Evolutionary conservation across 495 filamentous ascomycete species (phyloP), one percentile per base, ranked within the genome.

Genomic region (Aspergillus wentii): DNA sequence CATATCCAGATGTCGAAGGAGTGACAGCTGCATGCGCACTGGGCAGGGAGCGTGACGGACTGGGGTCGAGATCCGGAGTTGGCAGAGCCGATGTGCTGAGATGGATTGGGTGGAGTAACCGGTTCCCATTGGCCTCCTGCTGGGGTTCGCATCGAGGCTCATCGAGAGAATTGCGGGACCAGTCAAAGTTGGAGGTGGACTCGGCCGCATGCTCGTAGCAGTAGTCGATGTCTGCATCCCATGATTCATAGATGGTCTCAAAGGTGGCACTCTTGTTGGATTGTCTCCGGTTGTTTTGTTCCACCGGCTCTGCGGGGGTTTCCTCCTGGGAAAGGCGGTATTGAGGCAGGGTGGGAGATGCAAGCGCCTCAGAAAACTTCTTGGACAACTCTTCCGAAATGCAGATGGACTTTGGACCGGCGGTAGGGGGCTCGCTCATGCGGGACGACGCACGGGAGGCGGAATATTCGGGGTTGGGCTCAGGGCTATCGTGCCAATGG

Each of bases 171-270:
- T 46, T 52, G 31, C 79, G 75, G 31, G 81, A 74, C 88, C 88
- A 95, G 42, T 92, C 84, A 45, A 89, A 95, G 47, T 96, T 79
- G 52, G 85, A 95, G 48, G 88, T 79, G 1, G 88, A 88, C 58
- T 96, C 91, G 6, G 84, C 87, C 31, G 82, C 87, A 57, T 92
- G 79, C 44, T 95, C 86, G 51, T 96, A 97, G 56, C 83, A 92
- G 57, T 85, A 96, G 56, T 95, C 90, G 48, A 97, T 91, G 48
- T 90, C 88, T 29, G 89, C 86, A 51, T 97, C 91, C 91, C 91
- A 97, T 15, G 72, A 82, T 30, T 80, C 75, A 25, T 80, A 76
- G 17, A 74, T 54, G 5, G 52, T 41, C 6, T 57, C 55, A 33
- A 59, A 44, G 25, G 42, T 32, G 9, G 39, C 29, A 13, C 13